Conservation (phyloP, 495 filamentous ascomycete species). For the Cudoniella acicularis region DNA sequence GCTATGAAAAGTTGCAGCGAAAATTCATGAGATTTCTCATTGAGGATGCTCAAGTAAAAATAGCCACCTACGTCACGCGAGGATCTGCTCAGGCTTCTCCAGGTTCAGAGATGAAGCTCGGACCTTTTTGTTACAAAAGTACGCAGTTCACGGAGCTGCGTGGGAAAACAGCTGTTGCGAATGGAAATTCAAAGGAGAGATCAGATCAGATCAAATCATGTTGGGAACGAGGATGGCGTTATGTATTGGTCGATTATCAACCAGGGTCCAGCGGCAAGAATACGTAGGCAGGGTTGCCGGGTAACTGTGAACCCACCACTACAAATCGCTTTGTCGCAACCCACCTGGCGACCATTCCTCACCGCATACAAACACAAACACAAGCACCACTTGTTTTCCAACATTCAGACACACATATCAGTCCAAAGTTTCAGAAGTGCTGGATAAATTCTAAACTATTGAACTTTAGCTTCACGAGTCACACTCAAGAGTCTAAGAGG, state of each 20-base stretch:
- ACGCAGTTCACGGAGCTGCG: neutral
- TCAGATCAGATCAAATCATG: too few relatives aligned
- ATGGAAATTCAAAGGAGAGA: too few relatives aligned
- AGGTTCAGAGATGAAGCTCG: neutral
- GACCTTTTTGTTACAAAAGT: neutral
- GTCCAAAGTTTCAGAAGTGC: neutral
- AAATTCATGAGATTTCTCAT: neutral
- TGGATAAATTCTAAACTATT: neutral
- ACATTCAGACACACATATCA: too few relatives aligned
- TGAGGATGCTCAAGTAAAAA: too few relatives aligned
- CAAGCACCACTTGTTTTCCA: neutral
- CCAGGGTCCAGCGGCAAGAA: too few relatives aligned
- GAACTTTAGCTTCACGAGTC: neutral
- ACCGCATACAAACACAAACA: neutral
- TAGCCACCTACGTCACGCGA: neutral
- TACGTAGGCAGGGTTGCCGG: neutral
- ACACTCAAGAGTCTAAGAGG: constrained; percentile 1
- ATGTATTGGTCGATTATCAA: neutral
- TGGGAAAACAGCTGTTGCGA: neutral
- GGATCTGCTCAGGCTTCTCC: neutral
- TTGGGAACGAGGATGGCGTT: too few relatives aligned
- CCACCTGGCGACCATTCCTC: too few relatives aligned
- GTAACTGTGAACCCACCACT: neutral
- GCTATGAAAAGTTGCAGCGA: too few relatives aligned
- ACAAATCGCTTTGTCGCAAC: neutral